A percentile compares a stretch with the other conserved stretches of the same genome.
phyloP scores from a whole-genome alignment of 441 rosid genomes.

The Kokia cookei region DNA sequence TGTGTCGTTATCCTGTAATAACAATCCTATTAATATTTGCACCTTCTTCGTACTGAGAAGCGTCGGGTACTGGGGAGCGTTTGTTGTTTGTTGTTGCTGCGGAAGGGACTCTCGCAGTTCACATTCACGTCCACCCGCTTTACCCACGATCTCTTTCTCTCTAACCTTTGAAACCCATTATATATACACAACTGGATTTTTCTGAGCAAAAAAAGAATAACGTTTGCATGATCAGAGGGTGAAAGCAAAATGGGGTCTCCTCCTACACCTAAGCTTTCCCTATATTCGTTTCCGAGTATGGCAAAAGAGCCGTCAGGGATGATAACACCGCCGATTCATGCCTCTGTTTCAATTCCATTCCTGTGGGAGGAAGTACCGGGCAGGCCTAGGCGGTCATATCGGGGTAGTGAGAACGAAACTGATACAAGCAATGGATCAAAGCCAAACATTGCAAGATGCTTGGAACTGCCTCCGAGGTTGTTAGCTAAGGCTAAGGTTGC shows the following conservation, averaged over 20 bases:
- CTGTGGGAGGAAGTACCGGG: slow-evolving; percentile 93
- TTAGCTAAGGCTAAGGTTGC: slow-evolving; percentile 17
- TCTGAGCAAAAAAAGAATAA: background rate
- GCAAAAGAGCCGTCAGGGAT: slow-evolving; percentile 21
- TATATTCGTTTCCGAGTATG: slow-evolving; percentile 40
- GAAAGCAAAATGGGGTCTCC: background rate
- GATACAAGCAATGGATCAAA: background rate
- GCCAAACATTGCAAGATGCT: slow-evolving; percentile 13
- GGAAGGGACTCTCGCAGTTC: background rate
- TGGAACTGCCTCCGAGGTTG: slow-evolving; percentile 66
- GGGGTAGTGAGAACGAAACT: background rate
- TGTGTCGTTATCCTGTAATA: too few relatives aligned
- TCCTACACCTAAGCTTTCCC: slow-evolving; percentile 40
- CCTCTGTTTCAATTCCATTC: slow-evolving; percentile 61
- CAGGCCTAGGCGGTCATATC: slow-evolving; percentile 41
- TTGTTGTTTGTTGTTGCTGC: background rate
- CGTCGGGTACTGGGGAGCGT: background rate
- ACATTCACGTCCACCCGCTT: background rate
- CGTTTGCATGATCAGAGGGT: background rate
- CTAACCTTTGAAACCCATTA: background rate
- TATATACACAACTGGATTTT: background rate
- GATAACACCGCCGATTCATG: slow-evolving; percentile 53
- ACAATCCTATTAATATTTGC: too few relatives aligned
- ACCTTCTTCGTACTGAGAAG: background rate
- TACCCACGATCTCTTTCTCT: background rate